Evolutionary conservation across 2,329 filamentous ascomycete genomes (phyloP), one percentile per base, ranked within the genome.

Genomic region (Ophioceras dolichostomum): DNA sequence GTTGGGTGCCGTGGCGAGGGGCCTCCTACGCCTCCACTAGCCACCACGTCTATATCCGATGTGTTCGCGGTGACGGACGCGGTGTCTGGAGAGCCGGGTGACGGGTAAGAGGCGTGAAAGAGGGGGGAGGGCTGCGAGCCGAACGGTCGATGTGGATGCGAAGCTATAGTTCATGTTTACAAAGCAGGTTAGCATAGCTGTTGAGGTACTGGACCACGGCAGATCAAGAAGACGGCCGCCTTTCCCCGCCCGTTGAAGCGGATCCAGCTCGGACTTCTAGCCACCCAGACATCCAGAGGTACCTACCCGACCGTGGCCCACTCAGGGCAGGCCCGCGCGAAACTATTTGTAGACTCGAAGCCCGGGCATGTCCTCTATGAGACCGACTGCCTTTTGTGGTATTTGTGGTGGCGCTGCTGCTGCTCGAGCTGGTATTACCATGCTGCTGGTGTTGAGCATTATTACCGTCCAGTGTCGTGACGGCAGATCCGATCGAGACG

Each of bases 331-430:
- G 45, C 51, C 52, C 43, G 43, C 67, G 67, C 33, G 76, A 65
- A 44, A 75, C 54, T 46, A 89, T 80, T 55, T 94, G 87, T 41
- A 94, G 61, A 62, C 87, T 94, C 18, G 84, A 76, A 27, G 86
- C 86, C 37, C 87, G 72, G 34, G 69, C 76, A 63, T 94, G 87
- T 4, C 79, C 73, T 47, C 76, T 75, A 14, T 51, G 53, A 16
- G 74, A 70, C 37, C 74, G 68, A 36, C 67, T 61, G 16, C 67
- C 58, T 46, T 62, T 57, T 22, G 50, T 43, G 2, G 60, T 51
- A 12, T 55, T 47, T 20, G 12, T 12, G 7, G 69, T 64, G 43
- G 62, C 64, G 39, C 55, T 56, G 34, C 61, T 58, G 16, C 49
- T 46, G n/a, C n/a, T n/a, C n/a, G n/a, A n/a, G n/a, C n/a, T n/a